Evolutionary conservation across 148 eudicot genomes (phyloP), one percentile per base, ranked within the genome.

Genomic region (Silene latifolia): DNA sequence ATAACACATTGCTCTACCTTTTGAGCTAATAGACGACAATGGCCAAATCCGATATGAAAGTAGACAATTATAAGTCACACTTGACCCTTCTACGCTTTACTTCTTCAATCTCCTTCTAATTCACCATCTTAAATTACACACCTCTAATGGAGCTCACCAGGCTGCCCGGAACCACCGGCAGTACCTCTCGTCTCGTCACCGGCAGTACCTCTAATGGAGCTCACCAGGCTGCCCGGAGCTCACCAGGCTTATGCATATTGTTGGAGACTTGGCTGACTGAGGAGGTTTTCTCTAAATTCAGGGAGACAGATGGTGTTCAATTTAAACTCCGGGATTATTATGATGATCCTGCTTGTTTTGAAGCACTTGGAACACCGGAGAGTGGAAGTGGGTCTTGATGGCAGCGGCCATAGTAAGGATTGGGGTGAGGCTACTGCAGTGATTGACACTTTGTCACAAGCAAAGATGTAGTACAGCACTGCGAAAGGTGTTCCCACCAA

Each of bases 261-360:
- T 81, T 96, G 82, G 99, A 96, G 84, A 88, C 99, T 74, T 96
- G 99, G 99, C 84, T 96, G 86, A 89, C 83, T 85, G 98, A 92
- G 76, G 99, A 92, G 73, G 98, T 96, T 69, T 93, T 96, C 76
- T 86, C 94, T 21, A 90, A 92, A 75, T 96, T 96, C 77, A 90
- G 99, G 82, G 99, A 96, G 85, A 90, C 91, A 14, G 82, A 84
- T 65, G 90, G 80, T 69, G 71, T 89, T 63, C 85, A 73, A 24
- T 90, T 92, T 74, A 90, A 81, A 85, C 94, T 96, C 67, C 90
- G 96, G 53, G 99, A 96, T 84, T 96, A 92, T 85, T 96, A 96
- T 74, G 99, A 96, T 83, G 99, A 96, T 79, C 98, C 99, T 48
- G 81, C 76, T n/a, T 56, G 99, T 96, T 57, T 82, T 96, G 80